Percentiles rank a stretch among this genome's conserved stretches.
These are phyloP conservation scores for Coniochaeta ligniaria DNA, from an alignment of 2,329 filamentous ascomycete species.

Conservation along the genomic window DNA sequence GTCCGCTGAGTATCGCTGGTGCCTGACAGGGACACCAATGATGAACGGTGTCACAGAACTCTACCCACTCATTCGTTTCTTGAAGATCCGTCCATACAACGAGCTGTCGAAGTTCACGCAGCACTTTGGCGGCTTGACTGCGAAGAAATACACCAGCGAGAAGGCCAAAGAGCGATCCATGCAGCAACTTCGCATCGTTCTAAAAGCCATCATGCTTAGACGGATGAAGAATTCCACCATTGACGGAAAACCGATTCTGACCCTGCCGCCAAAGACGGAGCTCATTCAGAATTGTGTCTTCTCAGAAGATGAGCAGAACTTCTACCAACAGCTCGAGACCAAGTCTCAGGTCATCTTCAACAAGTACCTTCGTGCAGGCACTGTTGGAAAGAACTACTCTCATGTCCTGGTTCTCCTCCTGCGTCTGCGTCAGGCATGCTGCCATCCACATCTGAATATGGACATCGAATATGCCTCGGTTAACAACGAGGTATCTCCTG, in stretches of 20 bases:
- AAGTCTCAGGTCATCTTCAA: constrained; percentile 67
- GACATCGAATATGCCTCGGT: constrained; percentile 27
- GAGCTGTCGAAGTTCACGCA: constrained; percentile 53
- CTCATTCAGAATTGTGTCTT: constrained; percentile 58
- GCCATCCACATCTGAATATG: constrained; percentile 64
- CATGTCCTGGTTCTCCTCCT: constrained; percentile 74
- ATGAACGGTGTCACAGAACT: constrained; percentile 80
- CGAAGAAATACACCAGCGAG: constrained; percentile 27
- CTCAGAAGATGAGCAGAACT: constrained; percentile 53
- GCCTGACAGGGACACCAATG: constrained; percentile 78
- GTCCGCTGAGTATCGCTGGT: constrained; percentile 58
- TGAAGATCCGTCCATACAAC: constrained; percentile 70
- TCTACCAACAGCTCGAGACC: constrained; percentile 61
- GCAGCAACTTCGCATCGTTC: constrained; percentile 62
- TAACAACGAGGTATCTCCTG: constrained; percentile 36
- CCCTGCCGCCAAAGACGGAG: constrained; percentile 58
- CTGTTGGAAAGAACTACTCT: constrained; percentile 67
- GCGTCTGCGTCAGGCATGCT: constrained; percentile 73
- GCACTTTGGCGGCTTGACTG: constrained; percentile 33
- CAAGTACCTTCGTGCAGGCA: constrained; percentile 63
- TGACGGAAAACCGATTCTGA: constrained; percentile 70
- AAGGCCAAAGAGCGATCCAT: constrained; percentile 55
- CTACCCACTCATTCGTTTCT: constrained; percentile 69
- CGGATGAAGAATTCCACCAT: constrained; percentile 74
- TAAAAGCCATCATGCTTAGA: constrained; percentile 75